Evolutionary conservation across 768 basidiomycete species (phyloP).

Genomic region (Psilocybe sp.): DNA sequence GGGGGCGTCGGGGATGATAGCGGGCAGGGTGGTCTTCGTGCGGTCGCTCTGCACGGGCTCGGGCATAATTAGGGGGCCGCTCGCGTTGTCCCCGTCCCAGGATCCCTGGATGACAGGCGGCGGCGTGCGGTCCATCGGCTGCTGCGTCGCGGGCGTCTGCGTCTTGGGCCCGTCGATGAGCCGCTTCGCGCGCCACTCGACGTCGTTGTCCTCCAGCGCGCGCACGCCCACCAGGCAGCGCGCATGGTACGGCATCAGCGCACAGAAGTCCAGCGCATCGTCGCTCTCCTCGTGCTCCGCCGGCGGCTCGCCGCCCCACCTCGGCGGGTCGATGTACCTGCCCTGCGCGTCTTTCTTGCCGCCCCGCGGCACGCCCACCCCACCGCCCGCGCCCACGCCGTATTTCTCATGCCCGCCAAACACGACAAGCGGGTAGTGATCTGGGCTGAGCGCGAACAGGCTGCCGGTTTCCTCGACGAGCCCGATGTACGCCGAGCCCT

Average conservation of each 20-base stretch:
- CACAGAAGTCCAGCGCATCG: constrained; percentile 11
- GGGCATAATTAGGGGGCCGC: background rate
- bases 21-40: no score
- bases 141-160: constrained; percentile 9
- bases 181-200: constrained; percentile 40
- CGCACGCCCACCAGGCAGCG: constrained; percentile 66
- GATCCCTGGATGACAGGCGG: background rate
- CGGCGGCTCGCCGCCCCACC: constrained; percentile 3
- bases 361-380: background rate
- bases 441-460: constrained; percentile 83
- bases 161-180: constrained; percentile 54
- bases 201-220: constrained; percentile 32
- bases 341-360: background rate
- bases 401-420: constrained; percentile 40
- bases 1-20: no score
- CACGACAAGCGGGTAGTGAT: constrained; percentile 77
- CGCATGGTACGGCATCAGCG: constrained; percentile 15
- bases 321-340: constrained; percentile 21
- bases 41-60: background rate
- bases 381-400: background rate
- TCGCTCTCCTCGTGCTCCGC: constrained; percentile 14
- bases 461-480: constrained; percentile 68
- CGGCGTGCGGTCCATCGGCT: constrained; percentile 9
- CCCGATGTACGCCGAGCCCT: constrained; percentile 78
- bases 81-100: background rate